Percentiles rank a stretch among this genome's conserved stretches.
phyloP scores from a whole-genome alignment of 345 rosid species.

The Pistacia vera region DNA sequence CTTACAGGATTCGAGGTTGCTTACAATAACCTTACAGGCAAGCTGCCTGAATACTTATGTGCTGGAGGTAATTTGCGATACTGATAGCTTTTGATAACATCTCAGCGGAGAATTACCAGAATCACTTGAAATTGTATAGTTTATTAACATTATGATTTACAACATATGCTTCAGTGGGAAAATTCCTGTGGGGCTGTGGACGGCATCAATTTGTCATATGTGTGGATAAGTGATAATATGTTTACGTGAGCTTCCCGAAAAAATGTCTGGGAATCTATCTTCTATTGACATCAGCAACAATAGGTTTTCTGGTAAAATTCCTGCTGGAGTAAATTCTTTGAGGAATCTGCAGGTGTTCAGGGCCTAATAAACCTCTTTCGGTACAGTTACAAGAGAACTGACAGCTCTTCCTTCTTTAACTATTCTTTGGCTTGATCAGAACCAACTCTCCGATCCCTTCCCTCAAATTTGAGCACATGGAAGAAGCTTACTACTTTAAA shows the following conservation, averaged over 20 bases:
- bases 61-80: no score
- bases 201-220: constrained; percentile 10
- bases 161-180: constrained; percentile 46
- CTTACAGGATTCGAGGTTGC: no score
- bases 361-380: constrained; percentile 54
- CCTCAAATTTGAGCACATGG: no score
- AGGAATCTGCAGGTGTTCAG: constrained; percentile 36
- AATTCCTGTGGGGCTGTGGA: constrained; percentile 59
- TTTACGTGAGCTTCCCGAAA: constrained; percentile 52
- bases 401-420: constrained; percentile 41
- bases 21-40: no score
- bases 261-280: constrained; percentile 34
- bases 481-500: no score
- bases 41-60: no score
- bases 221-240: constrained; percentile 36
- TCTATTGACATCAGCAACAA: constrained; percentile 46
- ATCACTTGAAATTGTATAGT: constrained; percentile 55
- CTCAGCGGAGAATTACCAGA: constrained; percentile 42
- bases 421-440: constrained; percentile 36
- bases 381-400: constrained; percentile 46
- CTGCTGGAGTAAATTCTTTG: constrained; percentile 34
- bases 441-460: no score
- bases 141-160: constrained; percentile 1
- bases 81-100: no score
- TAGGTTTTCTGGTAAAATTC: constrained; percentile 47